Conservation (phyloP, 2,329 filamentous ascomycete genomes). For the Ophiostoma angusticollis region DNA sequence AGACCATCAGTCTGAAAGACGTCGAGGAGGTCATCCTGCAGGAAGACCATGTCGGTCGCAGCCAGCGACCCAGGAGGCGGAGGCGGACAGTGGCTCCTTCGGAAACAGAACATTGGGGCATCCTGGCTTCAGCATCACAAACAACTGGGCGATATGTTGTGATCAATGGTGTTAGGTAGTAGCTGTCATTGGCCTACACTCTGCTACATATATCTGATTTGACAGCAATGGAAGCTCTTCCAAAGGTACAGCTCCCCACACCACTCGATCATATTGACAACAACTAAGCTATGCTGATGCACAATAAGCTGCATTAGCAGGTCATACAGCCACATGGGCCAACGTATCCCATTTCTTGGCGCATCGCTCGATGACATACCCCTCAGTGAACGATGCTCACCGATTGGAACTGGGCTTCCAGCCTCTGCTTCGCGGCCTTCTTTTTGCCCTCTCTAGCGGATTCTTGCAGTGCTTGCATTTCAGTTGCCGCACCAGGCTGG, state of each 20-base stretch:
- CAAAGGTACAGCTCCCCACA: no score
- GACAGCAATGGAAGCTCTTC: no score
- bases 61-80: conserved; percentile 29
- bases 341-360: no score
- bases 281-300: neutral
- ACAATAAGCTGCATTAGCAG: neutral
- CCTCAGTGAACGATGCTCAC: conserved; percentile 4
- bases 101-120: conserved; percentile 55
- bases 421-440: neutral
- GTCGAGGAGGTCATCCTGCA: conserved; percentile 42
- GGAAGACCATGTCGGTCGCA: conserved; percentile 50
- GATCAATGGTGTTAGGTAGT: conserved; percentile 42
- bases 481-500: conserved; percentile 5
- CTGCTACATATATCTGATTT: no score
- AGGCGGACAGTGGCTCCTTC: conserved; percentile 22
- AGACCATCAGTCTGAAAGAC: conserved; percentile 45
- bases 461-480: neutral
- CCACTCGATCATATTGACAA: no score
- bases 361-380: no score
- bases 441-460: conserved; percentile 1
- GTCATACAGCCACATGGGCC: no score
- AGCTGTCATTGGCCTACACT: no score
- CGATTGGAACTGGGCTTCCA: conserved; percentile 7
- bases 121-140: conserved; percentile 50
- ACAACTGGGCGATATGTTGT: conserved; percentile 65